These are phyloP conservation scores for Favolaschia claudopus DNA, from an alignment of 768 basidiomycete genomes.

Conservation along the genomic window DNA sequence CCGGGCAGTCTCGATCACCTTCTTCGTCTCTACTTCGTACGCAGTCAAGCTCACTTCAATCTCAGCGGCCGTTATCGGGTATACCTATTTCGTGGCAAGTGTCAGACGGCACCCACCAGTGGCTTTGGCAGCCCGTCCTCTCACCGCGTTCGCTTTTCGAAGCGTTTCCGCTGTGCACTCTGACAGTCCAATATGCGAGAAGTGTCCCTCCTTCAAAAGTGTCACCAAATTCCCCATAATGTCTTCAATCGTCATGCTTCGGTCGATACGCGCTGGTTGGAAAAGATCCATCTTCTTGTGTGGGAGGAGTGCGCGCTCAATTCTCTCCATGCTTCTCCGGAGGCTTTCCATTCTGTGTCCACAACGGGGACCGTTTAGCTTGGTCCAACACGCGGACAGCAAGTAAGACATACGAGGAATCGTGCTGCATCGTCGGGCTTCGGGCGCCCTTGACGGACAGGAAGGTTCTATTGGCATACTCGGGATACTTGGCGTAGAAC, in stretches of 20 bases:
- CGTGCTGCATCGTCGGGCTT: neutral
- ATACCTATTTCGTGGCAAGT: slow-evolving; percentile 21
- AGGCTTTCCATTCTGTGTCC: slow-evolving; percentile 17
- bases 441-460: slow-evolving; percentile 41
- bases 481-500: slow-evolving; percentile 55
- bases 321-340: slow-evolving; percentile 48
- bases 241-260: slow-evolving; percentile 54
- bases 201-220: slow-evolving; percentile 61
- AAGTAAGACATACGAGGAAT: slow-evolving; percentile 14
- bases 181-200: slow-evolving; percentile 66
- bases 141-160: slow-evolving; percentile 42
- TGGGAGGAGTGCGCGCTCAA: slow-evolving; percentile 53
- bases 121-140: neutral
- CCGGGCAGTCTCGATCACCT: slow-evolving; percentile 60
- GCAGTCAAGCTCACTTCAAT: slow-evolving; percentile 73
- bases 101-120: too few relatives aligned
- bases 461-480: slow-evolving; percentile 43
- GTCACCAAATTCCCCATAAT: slow-evolving; percentile 47
- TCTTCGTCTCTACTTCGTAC: slow-evolving; percentile 59
- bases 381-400: neutral
- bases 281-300: slow-evolving; percentile 69
- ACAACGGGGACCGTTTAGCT: neutral
- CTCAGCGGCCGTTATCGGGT: slow-evolving; percentile 66
- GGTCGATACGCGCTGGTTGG: slow-evolving; percentile 57
- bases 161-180: slow-evolving; percentile 61